A percentile compares a stretch with the other conserved stretches of the same genome.
phyloP scores from a whole-genome alignment of 73 alveolate genomes.

The Paramecium pentaurelia region DNA sequence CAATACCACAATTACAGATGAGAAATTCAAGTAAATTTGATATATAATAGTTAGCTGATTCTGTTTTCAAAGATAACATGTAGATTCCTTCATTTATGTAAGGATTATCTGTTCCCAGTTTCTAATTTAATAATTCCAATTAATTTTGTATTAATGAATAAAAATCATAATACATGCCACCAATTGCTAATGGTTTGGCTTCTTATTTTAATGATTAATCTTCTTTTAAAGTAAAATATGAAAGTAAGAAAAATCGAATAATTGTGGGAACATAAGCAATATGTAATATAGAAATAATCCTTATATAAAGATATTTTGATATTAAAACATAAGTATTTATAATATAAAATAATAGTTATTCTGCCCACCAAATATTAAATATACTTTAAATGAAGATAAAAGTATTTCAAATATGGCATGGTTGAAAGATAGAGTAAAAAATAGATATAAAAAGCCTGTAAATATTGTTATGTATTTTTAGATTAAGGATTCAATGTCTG shows the following conservation, averaged over 20 bases:
- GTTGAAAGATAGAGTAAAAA: not conserved
- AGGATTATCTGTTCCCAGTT: not conserved
- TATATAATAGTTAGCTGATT: not conserved
- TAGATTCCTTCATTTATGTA: not conserved
- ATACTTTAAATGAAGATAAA: not conserved
- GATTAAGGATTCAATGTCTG: slow-evolving; percentile 1
- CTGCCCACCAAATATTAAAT: slow-evolving; percentile 25
- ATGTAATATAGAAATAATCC: not conserved
- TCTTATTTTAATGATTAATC: not conserved
- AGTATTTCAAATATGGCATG: not conserved
- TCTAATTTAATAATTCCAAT: not conserved
- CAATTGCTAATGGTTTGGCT: not conserved
- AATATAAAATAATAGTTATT: not conserved
- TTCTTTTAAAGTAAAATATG: not conserved
- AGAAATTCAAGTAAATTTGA: not conserved
- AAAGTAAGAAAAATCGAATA: not conserved
- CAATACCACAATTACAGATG: not conserved
- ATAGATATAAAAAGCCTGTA: slow-evolving; percentile 34
- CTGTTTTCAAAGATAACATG: not conserved
- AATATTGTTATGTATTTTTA: not conserved
- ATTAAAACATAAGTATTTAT: not conserved
- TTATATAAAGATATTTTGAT: slow-evolving; percentile 18
- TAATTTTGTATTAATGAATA: not conserved
- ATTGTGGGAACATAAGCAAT: not conserved
- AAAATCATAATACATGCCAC: not conserved